phyloP scores from a whole-genome alignment of 257 asterid species.

The Solanum acaule region DNA sequence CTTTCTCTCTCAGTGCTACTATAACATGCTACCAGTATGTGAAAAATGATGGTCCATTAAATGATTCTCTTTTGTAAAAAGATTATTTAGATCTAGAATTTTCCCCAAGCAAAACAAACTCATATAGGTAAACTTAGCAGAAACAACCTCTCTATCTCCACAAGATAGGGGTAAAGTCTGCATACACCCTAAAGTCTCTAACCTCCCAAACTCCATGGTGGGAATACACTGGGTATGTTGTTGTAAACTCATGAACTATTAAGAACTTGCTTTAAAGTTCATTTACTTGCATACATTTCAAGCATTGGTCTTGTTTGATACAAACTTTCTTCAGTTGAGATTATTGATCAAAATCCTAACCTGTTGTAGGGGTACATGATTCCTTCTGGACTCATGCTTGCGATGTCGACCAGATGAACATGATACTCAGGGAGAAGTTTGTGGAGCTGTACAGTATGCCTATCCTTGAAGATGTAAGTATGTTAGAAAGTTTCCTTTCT shows the following conservation, averaged over 20 bases:
- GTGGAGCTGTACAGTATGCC: constrained; percentile 82
- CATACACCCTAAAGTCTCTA: neutral
- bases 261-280: neutral
- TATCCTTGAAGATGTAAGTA: constrained; percentile 82
- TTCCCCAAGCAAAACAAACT: neutral
- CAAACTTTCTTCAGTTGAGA: neutral
- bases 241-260: neutral
- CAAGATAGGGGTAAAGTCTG: neutral
- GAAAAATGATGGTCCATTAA: neutral
- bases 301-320: neutral
- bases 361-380: constrained; percentile 79
- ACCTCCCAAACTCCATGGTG: neutral
- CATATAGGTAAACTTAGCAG: neutral
- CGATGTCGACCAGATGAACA: constrained; percentile 86
- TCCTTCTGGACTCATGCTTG: constrained; percentile 97
- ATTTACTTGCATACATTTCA: neutral
- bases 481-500: neutral
- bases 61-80: neutral
- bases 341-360: neutral
- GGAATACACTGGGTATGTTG: neutral
- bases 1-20: neutral
- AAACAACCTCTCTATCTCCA: neutral
- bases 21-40: neutral
- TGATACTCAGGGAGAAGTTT: constrained; percentile 66
- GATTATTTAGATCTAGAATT: neutral